phyloP scores from a whole-genome alignment of 768 basidiomycete species.

The Boletus patriciae region DNA sequence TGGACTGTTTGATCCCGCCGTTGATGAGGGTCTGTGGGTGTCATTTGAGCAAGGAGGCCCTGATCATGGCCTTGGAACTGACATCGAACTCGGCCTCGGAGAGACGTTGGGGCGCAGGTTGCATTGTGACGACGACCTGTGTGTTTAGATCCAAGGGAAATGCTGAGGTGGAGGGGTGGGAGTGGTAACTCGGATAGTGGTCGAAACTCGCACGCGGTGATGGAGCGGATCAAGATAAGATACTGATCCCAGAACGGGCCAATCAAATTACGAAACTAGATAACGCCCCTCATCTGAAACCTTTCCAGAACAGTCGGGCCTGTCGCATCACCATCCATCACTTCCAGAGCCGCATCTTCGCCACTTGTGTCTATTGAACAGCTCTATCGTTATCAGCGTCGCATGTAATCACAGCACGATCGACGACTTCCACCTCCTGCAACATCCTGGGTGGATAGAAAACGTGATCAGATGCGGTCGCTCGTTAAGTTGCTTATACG shows the following conservation, averaged over 20 bases:
- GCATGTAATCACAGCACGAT: neutral
- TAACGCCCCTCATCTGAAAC: constrained; percentile 31
- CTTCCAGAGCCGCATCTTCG: constrained; percentile 24
- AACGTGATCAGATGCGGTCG: constrained; percentile 32
- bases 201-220: constrained; percentile 7
- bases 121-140: neutral
- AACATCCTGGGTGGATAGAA: constrained; percentile 37
- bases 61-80: neutral
- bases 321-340: constrained; percentile 29
- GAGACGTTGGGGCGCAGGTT: neutral
- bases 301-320: constrained; percentile 28
- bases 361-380: constrained; percentile 31
- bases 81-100: constrained; percentile 23
- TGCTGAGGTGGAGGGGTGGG: neutral
- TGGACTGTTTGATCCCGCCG: constrained; percentile 10
- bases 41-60: neutral
- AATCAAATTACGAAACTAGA: constrained; percentile 17
- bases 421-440: constrained; percentile 31
- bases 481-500: constrained; percentile 37
- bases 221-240: constrained; percentile 7
- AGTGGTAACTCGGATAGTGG: neutral
- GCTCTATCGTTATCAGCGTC: neutral
- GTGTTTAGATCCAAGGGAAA: neutral
- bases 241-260: neutral
- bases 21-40: constrained; percentile 14